Conservation (phyloP, 2,329 filamentous ascomycete species). For the Colletotrichum sp. region DNA sequence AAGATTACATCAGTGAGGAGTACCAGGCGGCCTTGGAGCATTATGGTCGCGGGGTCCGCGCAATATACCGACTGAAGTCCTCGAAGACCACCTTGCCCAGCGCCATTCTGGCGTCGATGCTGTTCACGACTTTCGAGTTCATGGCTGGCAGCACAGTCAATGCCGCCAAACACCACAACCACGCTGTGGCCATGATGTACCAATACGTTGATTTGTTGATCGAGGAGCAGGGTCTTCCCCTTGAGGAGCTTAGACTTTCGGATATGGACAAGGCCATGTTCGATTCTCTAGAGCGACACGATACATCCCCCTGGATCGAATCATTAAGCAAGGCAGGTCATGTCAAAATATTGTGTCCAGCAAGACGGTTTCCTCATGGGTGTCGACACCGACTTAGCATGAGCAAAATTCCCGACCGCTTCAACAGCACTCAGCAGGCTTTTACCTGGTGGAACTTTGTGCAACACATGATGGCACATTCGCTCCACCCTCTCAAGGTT, state of each 20-base stretch:
- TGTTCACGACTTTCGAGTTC: conserved; percentile 7
- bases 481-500: conserved; percentile 2
- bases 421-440: neutral
- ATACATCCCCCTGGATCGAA: conserved; percentile 6
- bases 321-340: neutral
- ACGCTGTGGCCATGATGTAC: conserved; percentile 11
- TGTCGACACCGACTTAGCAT: neutral
- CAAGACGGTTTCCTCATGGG: neutral
- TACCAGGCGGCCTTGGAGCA: conserved; percentile 1
- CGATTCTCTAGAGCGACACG: neutral
- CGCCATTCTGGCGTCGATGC: conserved; percentile 1
- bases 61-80: neutral
- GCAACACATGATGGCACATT: conserved; percentile 2
- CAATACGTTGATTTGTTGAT: neutral
- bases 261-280: neutral
- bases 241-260: neutral
- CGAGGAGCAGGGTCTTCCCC: neutral
- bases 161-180: neutral
- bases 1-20: neutral
- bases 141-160: neutral
- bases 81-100: neutral
- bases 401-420: neutral
- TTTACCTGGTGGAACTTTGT: conserved; percentile 2
- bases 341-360: neutral
- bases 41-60: neutral